Conservation (phyloP, 2,329 filamentous ascomycete species). For the Fusarium globosum region DNA sequence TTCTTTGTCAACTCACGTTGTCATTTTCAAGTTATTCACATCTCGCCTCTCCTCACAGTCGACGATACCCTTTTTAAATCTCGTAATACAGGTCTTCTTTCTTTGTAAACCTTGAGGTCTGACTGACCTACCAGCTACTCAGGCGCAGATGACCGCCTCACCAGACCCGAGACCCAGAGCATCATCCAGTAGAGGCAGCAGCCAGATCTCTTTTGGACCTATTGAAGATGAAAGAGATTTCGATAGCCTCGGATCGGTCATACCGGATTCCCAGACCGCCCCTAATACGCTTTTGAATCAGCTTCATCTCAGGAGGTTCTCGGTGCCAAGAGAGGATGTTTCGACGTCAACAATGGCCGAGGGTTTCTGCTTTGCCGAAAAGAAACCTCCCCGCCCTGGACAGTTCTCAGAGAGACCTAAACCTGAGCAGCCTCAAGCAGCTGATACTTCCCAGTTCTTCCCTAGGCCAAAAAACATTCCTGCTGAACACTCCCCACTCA, state of each 20-base stretch:
- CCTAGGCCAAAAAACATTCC: background rate
- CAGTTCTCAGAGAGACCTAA: conserved; percentile 39
- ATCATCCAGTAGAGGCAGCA: background rate
- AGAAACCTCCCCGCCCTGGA: conserved; percentile 33
- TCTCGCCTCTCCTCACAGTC: background rate
- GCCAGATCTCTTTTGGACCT: conserved; percentile 12
- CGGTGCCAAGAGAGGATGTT: conserved; percentile 31
- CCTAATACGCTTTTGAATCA: background rate
- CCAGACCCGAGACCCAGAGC: background rate
- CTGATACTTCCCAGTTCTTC: background rate
- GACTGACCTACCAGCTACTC: background rate
- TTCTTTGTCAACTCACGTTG: background rate
- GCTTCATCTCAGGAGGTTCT: conserved; percentile 20
- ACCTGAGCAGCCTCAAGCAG: conserved; percentile 3
- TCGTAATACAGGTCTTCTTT: background rate
- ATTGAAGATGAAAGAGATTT: conserved; percentile 22
- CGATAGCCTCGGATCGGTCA: conserved; percentile 6
- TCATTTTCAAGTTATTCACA: background rate
- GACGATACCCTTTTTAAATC: background rate
- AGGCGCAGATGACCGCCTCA: conserved; percentile 10
- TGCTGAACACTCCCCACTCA: background rate
- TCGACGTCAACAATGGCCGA: conserved; percentile 37
- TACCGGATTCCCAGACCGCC: conserved; percentile 24
- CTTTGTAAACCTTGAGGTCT: background rate
- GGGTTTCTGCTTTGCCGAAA: conserved; percentile 39